Base-by-base conservation (phyloP, 352 stramenopile species). In the Phytophthora sp. region DNA sequence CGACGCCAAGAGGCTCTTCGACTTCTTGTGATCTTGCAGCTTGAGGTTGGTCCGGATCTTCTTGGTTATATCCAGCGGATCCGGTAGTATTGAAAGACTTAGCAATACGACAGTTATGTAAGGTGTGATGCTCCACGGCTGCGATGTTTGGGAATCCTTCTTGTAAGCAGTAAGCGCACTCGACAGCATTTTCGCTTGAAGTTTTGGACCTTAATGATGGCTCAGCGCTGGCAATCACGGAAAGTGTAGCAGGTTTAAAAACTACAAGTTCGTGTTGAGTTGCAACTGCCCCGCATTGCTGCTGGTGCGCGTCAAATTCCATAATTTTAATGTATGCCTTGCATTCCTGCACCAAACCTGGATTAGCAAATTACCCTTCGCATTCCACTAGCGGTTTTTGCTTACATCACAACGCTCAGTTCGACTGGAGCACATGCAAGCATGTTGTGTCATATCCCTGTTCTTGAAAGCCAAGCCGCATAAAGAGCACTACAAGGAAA, bases 381-480 rank as follows among this genome's bases (percentile, higher is more conserved):
- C 38, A 45, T n/a, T n/a, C n/a, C n/a, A n/a, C n/a, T n/a, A n/a
- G n/a, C 38, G 13, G 9, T 26, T 29, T 33, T 24, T 35, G 49
- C 65, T 41, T 65, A 89, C 82, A 44, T 88, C 78, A 42, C 82
- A 91, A 38, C 62, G 62, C 24, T 84, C 74, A 0, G 80, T 91
- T 36, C 82, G 80, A 52, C 68, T 88, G 7, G 71, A 73, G 42
- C 82, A 91, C n/a, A 71, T 69, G 3, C 18, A 20, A 8, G 57
- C 53, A 46, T 91, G 82, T 3, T 57, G 44, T 4, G 16, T 13
- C 12, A 78, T 63, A 7, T 86, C 77, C 31, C 80, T 76, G 11
- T 69, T 74, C 47, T 84, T 85, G 30, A 86, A 79, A 20, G 72
- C 68, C 24, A 91, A 79, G 7, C 74, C 74, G 41, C 79, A 90